phyloP scores from a whole-genome alignment of 768 basidiomycete genomes.

The Postia placenta region DNA sequence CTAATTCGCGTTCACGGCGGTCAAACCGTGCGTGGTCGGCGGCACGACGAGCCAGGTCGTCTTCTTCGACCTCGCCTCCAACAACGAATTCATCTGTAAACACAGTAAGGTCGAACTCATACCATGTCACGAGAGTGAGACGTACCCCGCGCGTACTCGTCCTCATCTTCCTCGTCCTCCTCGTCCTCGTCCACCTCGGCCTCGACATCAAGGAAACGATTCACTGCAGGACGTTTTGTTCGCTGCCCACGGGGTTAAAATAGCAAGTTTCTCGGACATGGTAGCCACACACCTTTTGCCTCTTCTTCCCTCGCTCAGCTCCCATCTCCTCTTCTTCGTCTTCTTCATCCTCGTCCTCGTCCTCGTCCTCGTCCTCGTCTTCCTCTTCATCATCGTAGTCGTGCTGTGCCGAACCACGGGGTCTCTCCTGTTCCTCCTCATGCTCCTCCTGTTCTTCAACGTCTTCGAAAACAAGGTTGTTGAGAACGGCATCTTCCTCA shows the following conservation, averaged over 20 bases:
- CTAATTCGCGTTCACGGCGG: conserved; percentile 62
- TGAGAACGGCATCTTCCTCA: conserved; percentile 24
- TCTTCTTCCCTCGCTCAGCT: conserved; percentile 45
- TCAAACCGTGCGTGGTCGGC: conserved; percentile 66
- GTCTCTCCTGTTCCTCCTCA: conserved; percentile 31
- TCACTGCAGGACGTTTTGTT: conserved; percentile 58
- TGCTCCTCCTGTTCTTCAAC: conserved; percentile 31
- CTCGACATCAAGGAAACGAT: conserved; percentile 91
- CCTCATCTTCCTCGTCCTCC: conserved; percentile 87
- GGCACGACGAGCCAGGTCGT: conserved; percentile 41
- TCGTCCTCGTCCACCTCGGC: conserved; percentile 97
- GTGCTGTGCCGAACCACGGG: conserved; percentile 35
- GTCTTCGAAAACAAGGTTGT: conserved; percentile 14
- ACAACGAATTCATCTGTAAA: conserved; percentile 60
- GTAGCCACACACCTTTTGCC: conserved; percentile 46
- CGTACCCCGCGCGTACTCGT: conserved; percentile 52
- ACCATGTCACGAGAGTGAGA: conserved; percentile 24
- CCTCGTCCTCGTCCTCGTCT: conserved; percentile 33
- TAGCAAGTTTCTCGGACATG: conserved; percentile 5
- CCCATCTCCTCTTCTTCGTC: conserved; percentile 50
- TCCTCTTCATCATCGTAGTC: conserved; percentile 34
- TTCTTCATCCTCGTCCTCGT: conserved; percentile 46
- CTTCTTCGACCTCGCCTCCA: conserved; percentile 62
- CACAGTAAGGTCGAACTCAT: too few relatives aligned
- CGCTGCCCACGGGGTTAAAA: conserved; percentile 36